Conservation (phyloP, 768 basidiomycete genomes). For the Pisolithus sp. region DNA sequence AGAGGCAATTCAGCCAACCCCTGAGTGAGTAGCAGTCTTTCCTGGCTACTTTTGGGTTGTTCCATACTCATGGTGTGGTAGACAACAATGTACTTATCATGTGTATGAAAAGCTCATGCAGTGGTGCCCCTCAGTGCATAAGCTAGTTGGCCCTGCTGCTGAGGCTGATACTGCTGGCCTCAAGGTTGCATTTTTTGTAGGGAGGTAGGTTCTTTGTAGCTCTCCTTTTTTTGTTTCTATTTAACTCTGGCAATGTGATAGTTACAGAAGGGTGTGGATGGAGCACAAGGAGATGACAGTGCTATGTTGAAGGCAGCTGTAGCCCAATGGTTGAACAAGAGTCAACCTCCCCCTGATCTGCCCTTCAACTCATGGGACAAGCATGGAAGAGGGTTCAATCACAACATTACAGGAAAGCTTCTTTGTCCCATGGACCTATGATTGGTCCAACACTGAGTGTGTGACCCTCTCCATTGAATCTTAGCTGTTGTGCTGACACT, state of each 20-base stretch:
- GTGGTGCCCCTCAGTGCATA: no score
- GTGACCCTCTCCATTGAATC: background rate
- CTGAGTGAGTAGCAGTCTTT: no score
- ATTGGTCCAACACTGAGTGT: conserved; percentile 8
- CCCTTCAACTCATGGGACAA: background rate
- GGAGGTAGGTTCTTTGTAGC: no score
- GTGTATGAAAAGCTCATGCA: no score
- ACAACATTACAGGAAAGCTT: conserved; percentile 6
- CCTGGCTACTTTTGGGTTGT: no score
- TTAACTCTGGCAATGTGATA: background rate
- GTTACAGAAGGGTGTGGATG: conserved; percentile 12
- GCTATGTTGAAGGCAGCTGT: conserved; percentile 1
- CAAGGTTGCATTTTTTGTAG: no score
- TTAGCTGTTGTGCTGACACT: background rate
- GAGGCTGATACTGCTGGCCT: no score
- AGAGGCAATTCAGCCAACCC: no score
- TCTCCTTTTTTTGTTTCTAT: no score
- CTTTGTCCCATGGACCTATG: conserved; percentile 11
- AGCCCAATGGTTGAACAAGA: conserved; percentile 6
- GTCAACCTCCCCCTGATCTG: background rate
- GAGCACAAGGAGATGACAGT: conserved; percentile 9
- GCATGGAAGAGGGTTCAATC: conserved; percentile 1
- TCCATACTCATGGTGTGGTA: no score
- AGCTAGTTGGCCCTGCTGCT: no score
- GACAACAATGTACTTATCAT: no score